These are phyloP conservation scores for Pyrenochaeta sp. DNA, from an alignment of 2,329 filamentous ascomycete genomes.

Conservation along the genomic window DNA sequence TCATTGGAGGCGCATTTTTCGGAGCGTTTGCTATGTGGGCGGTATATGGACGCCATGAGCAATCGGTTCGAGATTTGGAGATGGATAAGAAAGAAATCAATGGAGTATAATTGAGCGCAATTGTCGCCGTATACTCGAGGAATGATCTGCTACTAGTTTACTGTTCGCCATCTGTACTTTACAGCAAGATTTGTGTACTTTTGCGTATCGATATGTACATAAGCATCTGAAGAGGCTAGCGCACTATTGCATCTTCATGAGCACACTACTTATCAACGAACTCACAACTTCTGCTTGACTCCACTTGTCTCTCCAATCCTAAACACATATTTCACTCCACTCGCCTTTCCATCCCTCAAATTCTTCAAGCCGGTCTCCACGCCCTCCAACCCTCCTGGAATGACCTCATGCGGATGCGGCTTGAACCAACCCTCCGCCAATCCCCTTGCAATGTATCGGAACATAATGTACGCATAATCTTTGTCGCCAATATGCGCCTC, in stretches of 20 bases:
- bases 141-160: no score
- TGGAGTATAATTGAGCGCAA: no score
- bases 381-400: slow-evolving; percentile 64
- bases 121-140: no score
- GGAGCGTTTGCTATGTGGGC: slow-evolving; percentile 13
- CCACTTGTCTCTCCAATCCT: slow-evolving; percentile 55
- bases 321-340: slow-evolving; percentile 71
- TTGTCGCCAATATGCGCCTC: slow-evolving; percentile 35
- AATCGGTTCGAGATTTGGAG: background rate
- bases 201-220: no score
- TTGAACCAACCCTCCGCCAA: slow-evolving; percentile 61
- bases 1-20: slow-evolving; percentile 15
- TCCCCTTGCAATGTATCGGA: slow-evolving; percentile 55
- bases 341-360: slow-evolving; percentile 68
- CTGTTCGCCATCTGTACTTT: no score
- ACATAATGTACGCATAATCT: slow-evolving; percentile 59
- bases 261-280: background rate
- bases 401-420: slow-evolving; percentile 61
- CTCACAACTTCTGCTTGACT: slow-evolving; percentile 17
- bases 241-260: no score
- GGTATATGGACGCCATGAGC: slow-evolving; percentile 15
- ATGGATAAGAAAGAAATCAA: background rate
- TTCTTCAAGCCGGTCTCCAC: slow-evolving; percentile 63
- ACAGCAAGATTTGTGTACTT: no score
- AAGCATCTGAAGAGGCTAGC: no score